phyloP scores from a whole-genome alignment of 2,329 filamentous ascomycete species.

The Epichloe typhina region DNA sequence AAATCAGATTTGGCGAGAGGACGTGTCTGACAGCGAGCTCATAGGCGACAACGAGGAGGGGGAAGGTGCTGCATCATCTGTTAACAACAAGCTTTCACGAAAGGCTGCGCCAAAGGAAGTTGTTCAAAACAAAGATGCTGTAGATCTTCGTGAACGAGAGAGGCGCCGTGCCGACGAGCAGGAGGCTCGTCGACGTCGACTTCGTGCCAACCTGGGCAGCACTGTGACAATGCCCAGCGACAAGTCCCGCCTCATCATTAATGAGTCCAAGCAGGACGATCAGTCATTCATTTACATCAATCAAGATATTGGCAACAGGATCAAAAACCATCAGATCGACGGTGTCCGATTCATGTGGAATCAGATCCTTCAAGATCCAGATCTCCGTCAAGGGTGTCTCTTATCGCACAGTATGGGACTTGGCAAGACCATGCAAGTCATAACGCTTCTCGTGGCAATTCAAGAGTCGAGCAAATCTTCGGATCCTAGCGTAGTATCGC shows the following conservation, averaged over 20 bases:
- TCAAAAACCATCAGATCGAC: constrained; percentile 69
- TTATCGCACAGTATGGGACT: constrained; percentile 85
- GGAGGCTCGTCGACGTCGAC: constrained; percentile 34
- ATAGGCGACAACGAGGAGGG: constrained; percentile 7
- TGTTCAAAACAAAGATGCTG: constrained; percentile 24
- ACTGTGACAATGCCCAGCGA: constrained; percentile 30
- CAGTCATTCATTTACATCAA: constrained; percentile 53
- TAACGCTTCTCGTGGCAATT: constrained; percentile 68
- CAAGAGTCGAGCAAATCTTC: constrained; percentile 48
- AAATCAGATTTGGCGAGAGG: constrained; percentile 19
- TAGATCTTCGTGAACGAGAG: constrained; percentile 42
- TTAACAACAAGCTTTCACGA: constrained; percentile 8
- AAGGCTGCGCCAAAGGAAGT: constrained; percentile 18
- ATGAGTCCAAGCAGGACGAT: constrained; percentile 47
- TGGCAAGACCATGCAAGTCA: constrained; percentile 85
- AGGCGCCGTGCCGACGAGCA: constrained; percentile 39
- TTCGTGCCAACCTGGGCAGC: constrained; percentile 31
- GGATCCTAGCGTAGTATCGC: constrained; percentile 41
- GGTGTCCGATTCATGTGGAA: constrained; percentile 86
- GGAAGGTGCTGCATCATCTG: constrained; percentile 7
- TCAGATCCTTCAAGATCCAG: constrained; percentile 51
- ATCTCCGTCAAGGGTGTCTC: constrained; percentile 58
- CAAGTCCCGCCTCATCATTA: constrained; percentile 46
- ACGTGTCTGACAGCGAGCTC: constrained; percentile 11
- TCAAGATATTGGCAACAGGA: constrained; percentile 44